Evolutionary conservation across 1,284 basidiomycete species (phyloP), one percentile per base, ranked within the genome.

Genomic region (Moesziomyces aphidis): DNA sequence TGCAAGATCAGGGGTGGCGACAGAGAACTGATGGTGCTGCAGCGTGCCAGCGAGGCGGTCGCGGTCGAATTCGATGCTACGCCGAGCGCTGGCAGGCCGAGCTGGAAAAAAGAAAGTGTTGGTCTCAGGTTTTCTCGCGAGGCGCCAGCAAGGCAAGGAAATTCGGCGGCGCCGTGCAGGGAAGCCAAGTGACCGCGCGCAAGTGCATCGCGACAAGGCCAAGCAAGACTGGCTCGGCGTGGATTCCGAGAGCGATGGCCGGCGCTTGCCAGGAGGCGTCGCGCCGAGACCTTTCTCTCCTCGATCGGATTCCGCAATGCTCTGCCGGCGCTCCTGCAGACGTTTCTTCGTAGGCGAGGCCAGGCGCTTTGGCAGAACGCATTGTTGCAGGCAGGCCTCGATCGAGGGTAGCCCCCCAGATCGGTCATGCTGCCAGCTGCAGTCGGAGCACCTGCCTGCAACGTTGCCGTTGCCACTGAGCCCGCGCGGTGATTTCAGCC

Each of bases 121-220:
- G 55, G 55, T 58, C 48, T 58, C 49, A 58, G 24, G 23, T 43
- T 34, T 31, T 42, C 39, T 42, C 7, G 15, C n/a, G 15, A 15
- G 39, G 17, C 39, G 39, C 39, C 39, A 24, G 45, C 22, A 23
- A 22, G 15, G 28, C 31, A 34, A 47, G 22, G 36, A 39, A 42
- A 19, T 42, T 42, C 39, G 39, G 39, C 39, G 6, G 39, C 26
- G 17, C 6, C 39, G 17, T 42, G 39, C 39, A 42, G 3, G 39
- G 19, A 19, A 42, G 39, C 39, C 7, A 13, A 34, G 31, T 4
- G 39, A 42, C 39, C 17, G 17, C 13, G 39, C 39, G 31, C 11
- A 34, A 13, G 10, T 34, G 31, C 31, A 34, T 1, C 31, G 31
- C 31, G 31, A 13, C 1, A 39, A 39, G 7, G 39, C 4, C 3